phyloP scores from a whole-genome alignment of 2,329 filamentous ascomycete genomes.

The Ophiobolus disseminans region DNA sequence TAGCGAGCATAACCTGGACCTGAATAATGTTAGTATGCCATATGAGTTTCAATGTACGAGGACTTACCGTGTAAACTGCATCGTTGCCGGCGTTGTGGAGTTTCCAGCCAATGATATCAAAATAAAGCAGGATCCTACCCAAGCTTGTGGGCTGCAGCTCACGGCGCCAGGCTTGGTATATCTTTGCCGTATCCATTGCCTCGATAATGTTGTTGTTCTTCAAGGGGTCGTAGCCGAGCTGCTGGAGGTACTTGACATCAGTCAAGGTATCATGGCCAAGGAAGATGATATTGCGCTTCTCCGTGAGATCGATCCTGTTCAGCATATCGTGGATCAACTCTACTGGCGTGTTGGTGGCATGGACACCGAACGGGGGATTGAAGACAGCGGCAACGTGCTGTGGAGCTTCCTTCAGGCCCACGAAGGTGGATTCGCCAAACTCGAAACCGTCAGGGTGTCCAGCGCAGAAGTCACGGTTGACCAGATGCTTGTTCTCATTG shows the following conservation, averaged over 20 bases:
- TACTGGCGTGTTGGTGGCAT: conserved; percentile 7
- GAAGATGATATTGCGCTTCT: conserved; percentile 70
- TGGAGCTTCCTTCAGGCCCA: conserved; percentile 56
- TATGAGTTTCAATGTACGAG: conserved; percentile 68
- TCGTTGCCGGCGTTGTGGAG: conserved; percentile 92
- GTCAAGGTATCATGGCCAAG: conserved; percentile 76
- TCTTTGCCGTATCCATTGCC: conserved; percentile 72
- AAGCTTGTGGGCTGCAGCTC: conserved; percentile 65
- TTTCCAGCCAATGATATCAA: conserved; percentile 68
- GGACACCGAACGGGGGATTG: conserved; percentile 59
- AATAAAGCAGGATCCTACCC: conserved; percentile 64
- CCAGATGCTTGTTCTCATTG: conserved; percentile 68
- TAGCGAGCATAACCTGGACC: conserved; percentile 72
- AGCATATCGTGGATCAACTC: conserved; percentile 2
- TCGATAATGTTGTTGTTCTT: conserved; percentile 65
- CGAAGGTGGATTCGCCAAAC: conserved; percentile 71
- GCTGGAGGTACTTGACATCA: conserved; percentile 73
- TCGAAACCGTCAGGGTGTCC: conserved; percentile 78
- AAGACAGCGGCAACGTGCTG: conserved; percentile 62
- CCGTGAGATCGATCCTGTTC: conserved; percentile 22
- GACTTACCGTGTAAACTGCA: conserved; percentile 78
- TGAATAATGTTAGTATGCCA: conserved; percentile 53
- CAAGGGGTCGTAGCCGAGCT: conserved; percentile 68
- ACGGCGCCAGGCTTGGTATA: conserved; percentile 70
- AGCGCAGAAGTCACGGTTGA: conserved; percentile 71